Evolutionary conservation across 768 basidiomycete species (phyloP), one percentile per base, ranked within the genome.

Genomic region (Mycena filopes): DNA sequence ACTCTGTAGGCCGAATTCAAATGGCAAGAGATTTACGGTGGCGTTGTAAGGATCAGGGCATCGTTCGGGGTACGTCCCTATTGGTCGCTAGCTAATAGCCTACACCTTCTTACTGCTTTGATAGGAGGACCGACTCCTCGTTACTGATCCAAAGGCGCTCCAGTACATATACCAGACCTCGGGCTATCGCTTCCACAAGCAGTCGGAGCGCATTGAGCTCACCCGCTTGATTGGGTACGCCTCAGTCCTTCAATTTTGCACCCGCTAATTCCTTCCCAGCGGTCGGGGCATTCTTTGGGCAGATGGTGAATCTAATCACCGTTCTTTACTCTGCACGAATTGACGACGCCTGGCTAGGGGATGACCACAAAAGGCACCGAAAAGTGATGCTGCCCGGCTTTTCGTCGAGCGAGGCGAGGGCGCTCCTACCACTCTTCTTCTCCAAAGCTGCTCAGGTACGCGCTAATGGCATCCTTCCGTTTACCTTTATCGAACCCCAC

Each of bases 61-160:
- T 68, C 79, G 1, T 78, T 82, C 62, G 79, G 79, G 15, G 81
- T 81, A 69, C 56, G 78, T 65, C 25, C 60, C 56, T 54, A 26
- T 41, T 23, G 20, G 25, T 38, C 36, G 49, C 23, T 56, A 20
- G 33, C 33, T 21, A 28, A 25, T 56, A 23, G 33, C 33, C 18
- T 36, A 38, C 18, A 68, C 43, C 23, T 48, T 47, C 40, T 55
- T 38, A 58, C 23, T 47, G 53, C 38, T 43, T 40, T 36, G 41
- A 18, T 56, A 84, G 84, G 80, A 79, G 66, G 80, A 85, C 59
- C 75, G 79, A 28, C 80, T 86, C 20, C 69, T 84, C 36, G 67
- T 86, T 4, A 74, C 82, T 7, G 85, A 87, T 70, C 80, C 83
- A 6, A 86, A 86, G 66, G 84, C 83, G 4, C 74, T 83, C 31